Evolutionary conservation across 1,139 yeast species (phyloP), one percentile per base, ranked within the genome.

Genomic region (Taphrina sp.): DNA sequence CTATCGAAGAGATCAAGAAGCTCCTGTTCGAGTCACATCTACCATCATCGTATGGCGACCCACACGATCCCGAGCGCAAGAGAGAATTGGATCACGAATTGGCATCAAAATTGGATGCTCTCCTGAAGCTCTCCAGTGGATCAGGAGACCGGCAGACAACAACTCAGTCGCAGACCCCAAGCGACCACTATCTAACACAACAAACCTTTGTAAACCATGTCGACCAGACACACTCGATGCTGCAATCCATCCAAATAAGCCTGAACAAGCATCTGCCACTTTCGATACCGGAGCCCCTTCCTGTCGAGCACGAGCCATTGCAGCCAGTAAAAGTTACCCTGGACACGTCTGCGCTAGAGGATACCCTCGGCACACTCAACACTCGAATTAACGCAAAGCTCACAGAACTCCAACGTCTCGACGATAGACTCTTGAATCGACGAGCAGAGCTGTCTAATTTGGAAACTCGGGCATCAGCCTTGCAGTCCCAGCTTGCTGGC

Each of bases 1-100:
- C 44, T 16, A 42, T 49, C 2, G 54, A 49, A 12, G 54, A 49
- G 24, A 49, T 49, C 35, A 49, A 49, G 31, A 33, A 31, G 17
- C 12, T 49, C 22, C 28, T 49, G 33, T 46, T 39, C n/a, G 54
- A 49, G 31, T 41, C 54, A 2, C 16, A 35, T 23, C 5, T 34
- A 3, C 23, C 46, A 22, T 38, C 29, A 17, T 12, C 19, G 2
- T 29, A 31, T 23, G 17, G 36, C 10, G 47, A 43, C n/a, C 33
- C 17, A 3, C 46, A 49, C 12, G 46, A 49, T 17, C 54, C 54
- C 10, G 46, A 33, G 26, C 33, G 23, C 10, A 33, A 31, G 26
- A 28, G 39, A 24, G 39, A 34, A 16, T 19, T 49, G 35, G 54
- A 49, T 2, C 8, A 22, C 7, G 54, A 49, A 14, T 22, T 49